Conservation (phyloP, 2,329 filamentous ascomycete species). For the Zymoseptoria brevis region DNA sequence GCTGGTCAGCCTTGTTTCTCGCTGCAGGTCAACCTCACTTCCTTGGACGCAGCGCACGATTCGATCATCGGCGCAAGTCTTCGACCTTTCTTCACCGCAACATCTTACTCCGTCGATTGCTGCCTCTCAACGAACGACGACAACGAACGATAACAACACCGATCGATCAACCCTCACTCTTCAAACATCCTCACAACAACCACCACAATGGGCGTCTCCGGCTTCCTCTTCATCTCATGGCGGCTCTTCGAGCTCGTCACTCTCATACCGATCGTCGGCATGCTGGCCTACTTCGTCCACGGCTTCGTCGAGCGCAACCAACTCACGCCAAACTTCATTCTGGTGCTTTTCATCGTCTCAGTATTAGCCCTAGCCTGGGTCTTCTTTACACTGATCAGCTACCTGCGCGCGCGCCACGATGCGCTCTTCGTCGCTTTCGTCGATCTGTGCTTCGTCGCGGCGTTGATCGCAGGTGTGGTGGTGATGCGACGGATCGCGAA, state of each 20-base stretch:
- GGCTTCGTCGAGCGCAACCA: slow-evolving; percentile 49
- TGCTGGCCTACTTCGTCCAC: slow-evolving; percentile 57
- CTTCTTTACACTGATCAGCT: slow-evolving; percentile 52
- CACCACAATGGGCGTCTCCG: slow-evolving; percentile 39
- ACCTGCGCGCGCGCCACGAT: slow-evolving; percentile 51
- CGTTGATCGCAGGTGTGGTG: slow-evolving; percentile 55
- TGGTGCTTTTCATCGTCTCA: slow-evolving; percentile 58
- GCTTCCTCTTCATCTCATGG: slow-evolving; percentile 55
- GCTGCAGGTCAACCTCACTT: neutral
- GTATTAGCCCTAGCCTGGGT: slow-evolving; percentile 55
- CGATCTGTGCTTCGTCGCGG: slow-evolving; percentile 54
- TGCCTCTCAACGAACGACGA: neutral
- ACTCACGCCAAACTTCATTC: slow-evolving; percentile 53
- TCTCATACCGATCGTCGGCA: slow-evolving; percentile 55
- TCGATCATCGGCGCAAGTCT: neutral
- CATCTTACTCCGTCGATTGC: neutral
- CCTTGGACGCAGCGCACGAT: neutral
- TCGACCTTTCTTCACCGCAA: neutral
- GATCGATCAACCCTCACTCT: neutral
- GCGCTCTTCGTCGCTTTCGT: slow-evolving; percentile 53
- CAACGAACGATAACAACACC: neutral
- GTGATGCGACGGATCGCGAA: slow-evolving; percentile 49
- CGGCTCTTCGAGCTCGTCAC: slow-evolving; percentile 54
- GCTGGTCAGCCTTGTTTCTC: neutral
- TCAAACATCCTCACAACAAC: neutral